Percentiles rank a stretch among this genome's conserved stretches.
phyloP scores from a whole-genome alignment of 2,329 filamentous ascomycete genomes.

The Trichoderma asperellum region DNA sequence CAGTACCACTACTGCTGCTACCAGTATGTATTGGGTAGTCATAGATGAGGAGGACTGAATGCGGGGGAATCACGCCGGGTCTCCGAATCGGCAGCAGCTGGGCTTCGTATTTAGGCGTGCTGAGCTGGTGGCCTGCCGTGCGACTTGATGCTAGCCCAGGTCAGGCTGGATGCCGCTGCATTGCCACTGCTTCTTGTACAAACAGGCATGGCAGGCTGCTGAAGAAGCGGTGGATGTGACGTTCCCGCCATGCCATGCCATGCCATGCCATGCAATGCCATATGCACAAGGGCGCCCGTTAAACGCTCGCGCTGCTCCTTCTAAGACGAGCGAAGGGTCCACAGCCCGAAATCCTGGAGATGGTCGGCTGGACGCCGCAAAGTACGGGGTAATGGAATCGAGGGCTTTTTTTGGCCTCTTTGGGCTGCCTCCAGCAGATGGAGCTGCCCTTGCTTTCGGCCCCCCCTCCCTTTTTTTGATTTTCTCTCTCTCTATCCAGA shows the following conservation, averaged over 20 bases:
- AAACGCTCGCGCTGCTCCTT: conserved; percentile 24
- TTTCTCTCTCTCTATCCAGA: neutral
- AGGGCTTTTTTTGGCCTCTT: neutral
- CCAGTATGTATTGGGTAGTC: neutral
- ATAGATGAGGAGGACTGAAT: conserved; percentile 12
- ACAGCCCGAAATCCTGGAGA: conserved; percentile 25
- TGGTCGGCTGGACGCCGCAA: conserved; percentile 2
- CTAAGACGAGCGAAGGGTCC: conserved; percentile 23
- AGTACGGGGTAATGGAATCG: conserved; percentile 21
- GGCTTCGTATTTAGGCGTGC: conserved; percentile 13
- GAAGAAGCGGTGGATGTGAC: conserved; percentile 18
- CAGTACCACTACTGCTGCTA: neutral
- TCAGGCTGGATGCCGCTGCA: neutral
- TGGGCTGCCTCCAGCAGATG: neutral
- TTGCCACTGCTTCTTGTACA: neutral
- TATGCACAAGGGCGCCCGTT: conserved; percentile 28
- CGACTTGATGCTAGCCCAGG: neutral
- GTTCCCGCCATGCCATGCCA: conserved; percentile 3
- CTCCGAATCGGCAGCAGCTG: conserved; percentile 16
- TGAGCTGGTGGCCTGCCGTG: neutral
- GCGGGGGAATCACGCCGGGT: conserved; percentile 18
- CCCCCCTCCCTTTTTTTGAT: neutral
- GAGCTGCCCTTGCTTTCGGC: conserved; percentile 6
- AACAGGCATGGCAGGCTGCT: neutral
- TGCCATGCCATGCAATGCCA: conserved; percentile 1